A percentile compares a stretch with the other conserved stretches of the same genome.
These are phyloP conservation scores for Aspergillus sp. DNA, from an alignment of 2,329 filamentous ascomycete genomes.

Conservation along the genomic window DNA sequence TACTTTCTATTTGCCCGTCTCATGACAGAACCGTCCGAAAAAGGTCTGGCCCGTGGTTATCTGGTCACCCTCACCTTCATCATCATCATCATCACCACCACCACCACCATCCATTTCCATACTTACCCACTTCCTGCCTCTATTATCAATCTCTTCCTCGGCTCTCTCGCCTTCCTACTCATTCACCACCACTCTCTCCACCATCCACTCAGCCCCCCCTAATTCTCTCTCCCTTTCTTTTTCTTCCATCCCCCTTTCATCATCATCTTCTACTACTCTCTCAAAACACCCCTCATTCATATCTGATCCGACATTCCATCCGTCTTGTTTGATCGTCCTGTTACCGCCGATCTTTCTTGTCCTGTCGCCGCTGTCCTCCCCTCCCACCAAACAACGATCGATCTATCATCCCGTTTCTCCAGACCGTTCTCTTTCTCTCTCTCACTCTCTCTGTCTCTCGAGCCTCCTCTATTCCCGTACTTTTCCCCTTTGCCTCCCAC, in stretches of 20 bases:
- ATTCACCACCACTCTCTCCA: neutral
- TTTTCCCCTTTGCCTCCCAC: conserved; percentile 8
- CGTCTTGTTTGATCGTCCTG: conserved; percentile 18
- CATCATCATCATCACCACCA: conserved; percentile 7
- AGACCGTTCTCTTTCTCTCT: conserved; percentile 4
- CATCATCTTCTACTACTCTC: neutral
- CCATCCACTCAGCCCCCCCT: neutral
- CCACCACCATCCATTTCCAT: conserved; percentile 3
- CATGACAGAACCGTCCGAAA: conserved; percentile 4
- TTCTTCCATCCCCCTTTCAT: neutral
- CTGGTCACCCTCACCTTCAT: conserved; percentile 13
- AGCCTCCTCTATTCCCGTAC: conserved; percentile 7
- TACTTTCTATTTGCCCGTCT: conserved; percentile 8
- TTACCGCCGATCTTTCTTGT: conserved; percentile 20
- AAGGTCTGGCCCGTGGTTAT: conserved; percentile 4
- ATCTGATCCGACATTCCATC: conserved; percentile 26
- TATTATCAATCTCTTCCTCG: conserved; percentile 4
- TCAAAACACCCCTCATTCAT: conserved; percentile 20
- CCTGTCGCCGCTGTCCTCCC: conserved; percentile 2
- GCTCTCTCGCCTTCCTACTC: conserved; percentile 11
- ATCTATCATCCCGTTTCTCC: conserved; percentile 15
- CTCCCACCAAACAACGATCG: conserved; percentile 2
- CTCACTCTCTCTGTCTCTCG: neutral
- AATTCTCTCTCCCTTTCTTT: neutral
- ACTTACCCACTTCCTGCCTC: conserved; percentile 12